phyloP scores from a whole-genome alignment of 2,329 filamentous ascomycete genomes.

The Cylindrodendrum hubeiense region DNA sequence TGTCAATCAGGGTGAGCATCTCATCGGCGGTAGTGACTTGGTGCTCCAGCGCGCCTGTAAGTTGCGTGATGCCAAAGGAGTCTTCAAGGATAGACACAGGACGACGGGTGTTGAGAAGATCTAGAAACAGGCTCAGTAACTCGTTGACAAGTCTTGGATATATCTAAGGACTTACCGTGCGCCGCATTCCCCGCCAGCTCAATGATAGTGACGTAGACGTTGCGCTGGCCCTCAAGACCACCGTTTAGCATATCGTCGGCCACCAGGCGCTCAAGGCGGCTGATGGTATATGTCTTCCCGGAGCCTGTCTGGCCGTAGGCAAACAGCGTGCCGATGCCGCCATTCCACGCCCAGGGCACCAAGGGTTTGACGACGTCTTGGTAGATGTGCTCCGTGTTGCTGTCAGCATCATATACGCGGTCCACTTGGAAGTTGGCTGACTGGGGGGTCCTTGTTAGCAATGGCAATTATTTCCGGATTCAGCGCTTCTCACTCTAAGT shows the following conservation, averaged over 20 bases:
- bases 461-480: background rate
- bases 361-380: slow-evolving; percentile 54
- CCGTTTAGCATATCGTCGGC: slow-evolving; percentile 49
- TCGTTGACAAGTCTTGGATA: background rate
- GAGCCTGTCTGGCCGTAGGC: slow-evolving; percentile 63
- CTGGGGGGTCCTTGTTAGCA: slow-evolving; percentile 30
- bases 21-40: slow-evolving; percentile 44
- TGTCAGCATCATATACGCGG: slow-evolving; percentile 49
- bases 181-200: slow-evolving; percentile 54
- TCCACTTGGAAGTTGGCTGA: slow-evolving; percentile 53
- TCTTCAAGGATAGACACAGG: slow-evolving; percentile 60
- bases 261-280: slow-evolving; percentile 55
- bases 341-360: slow-evolving; percentile 60
- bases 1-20: slow-evolving; percentile 50
- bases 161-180: slow-evolving; percentile 35
- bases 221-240: slow-evolving; percentile 39
- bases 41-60: slow-evolving; percentile 57
- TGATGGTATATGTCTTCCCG: slow-evolving; percentile 61
- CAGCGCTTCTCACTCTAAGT: slow-evolving; percentile 43
- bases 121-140: slow-evolving; percentile 31
- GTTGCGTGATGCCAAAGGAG: slow-evolving; percentile 56
- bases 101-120: slow-evolving; percentile 56
- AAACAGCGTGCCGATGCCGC: slow-evolving; percentile 61
- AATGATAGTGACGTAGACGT: slow-evolving; percentile 52
- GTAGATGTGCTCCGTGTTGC: slow-evolving; percentile 56